Evolutionary conservation across 2,329 filamentous ascomycete genomes (phyloP), one percentile per base, ranked within the genome.

Genomic region (Coniella lustricola): DNA sequence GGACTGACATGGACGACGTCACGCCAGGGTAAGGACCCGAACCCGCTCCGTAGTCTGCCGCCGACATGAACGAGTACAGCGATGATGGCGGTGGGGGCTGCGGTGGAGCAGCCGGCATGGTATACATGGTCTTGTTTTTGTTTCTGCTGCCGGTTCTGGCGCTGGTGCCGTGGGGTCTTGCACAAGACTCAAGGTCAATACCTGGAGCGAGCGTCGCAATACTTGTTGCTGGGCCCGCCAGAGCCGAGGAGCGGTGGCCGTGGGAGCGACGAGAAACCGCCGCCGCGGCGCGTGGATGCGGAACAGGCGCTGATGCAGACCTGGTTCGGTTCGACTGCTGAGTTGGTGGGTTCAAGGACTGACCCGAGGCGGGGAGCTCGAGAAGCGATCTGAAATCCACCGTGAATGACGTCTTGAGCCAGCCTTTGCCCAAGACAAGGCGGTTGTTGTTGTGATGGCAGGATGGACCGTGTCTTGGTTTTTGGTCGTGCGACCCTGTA

Each of bases 321-420:
- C 63, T 63, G 39, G 39, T 42, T 46, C 36, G 50, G 20, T 20
- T 22, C 44, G 58, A 61, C 49, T 65, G 64, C 48, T 64, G 65
- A 54, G 67, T 60, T 55, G 67, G 67, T 60, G 74, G 71, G 54
- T 68, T 67, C 59, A 75, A 74, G 67, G 83, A 82, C 77, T 86
- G 83, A 77, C 82, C 73, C 69, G 84, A 83, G 77, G 82, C 82
- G 64, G 81, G 73, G 64, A 76, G 78, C 77, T 90, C 87, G 69
- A 95, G 79, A 58, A 95, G 80, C 58, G 85, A 84, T 70, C 87
- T 82, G 85, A 95, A 94, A 90, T 95, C 90, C 90, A 95, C 84
- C 79, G 76, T 90, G 81, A 22, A 74, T 80, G 78, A 76, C 76
- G 58, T 63, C 63, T 45, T 66, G 55, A 58, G 57, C 46, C 58